Evolutionary conservation across 2,329 filamentous ascomycete genomes (phyloP).

Genomic region (Colletotrichum destructivum): DNA sequence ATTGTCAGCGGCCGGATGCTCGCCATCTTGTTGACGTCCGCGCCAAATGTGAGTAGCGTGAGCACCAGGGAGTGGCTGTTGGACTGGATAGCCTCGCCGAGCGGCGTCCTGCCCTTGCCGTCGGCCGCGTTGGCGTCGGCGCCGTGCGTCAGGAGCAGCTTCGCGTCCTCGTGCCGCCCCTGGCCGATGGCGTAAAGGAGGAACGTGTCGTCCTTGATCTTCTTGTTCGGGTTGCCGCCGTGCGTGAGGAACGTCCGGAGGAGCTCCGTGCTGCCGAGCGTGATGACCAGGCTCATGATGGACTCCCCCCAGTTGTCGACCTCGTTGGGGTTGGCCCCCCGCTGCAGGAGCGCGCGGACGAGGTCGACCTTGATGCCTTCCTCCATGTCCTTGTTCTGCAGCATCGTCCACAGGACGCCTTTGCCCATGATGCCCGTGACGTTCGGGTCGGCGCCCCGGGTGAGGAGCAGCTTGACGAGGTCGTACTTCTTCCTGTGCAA

Average conservation of each 20-base stretch:
- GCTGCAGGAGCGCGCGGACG: conserved; percentile 18
- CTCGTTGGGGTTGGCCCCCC: conserved; percentile 41
- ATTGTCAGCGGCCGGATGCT: conserved; percentile 33
- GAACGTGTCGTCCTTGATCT: conserved; percentile 44
- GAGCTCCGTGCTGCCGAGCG: conserved; percentile 34
- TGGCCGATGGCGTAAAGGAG: conserved; percentile 51
- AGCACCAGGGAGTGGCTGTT: conserved; percentile 29
- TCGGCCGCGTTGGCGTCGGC: conserved; percentile 50
- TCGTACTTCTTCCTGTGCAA: conserved; percentile 48
- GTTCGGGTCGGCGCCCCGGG: conserved; percentile 45
- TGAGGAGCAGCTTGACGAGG: conserved; percentile 41
- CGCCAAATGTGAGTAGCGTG: conserved; percentile 39
- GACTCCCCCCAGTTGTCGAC: conserved; percentile 48
- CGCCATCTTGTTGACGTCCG: conserved; percentile 42
- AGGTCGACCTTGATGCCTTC: conserved; percentile 31
- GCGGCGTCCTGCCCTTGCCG: conserved; percentile 34
- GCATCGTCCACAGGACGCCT: conserved; percentile 27
- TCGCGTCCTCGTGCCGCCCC: conserved; percentile 44
- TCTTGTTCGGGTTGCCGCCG: conserved; percentile 42
- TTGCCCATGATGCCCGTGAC: conserved; percentile 31
- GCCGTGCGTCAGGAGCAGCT: conserved; percentile 50
- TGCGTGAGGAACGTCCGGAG: conserved; percentile 39
- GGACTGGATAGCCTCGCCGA: conserved; percentile 48
- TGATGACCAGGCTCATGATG: conserved; percentile 43
- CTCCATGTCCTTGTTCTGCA: conserved; percentile 36